Percentiles rank a stretch among this genome's conserved stretches.
phyloP scores from a whole-genome alignment of 371 early-diverging fungal genomes.

The Cokeromyces recurvatus region DNA sequence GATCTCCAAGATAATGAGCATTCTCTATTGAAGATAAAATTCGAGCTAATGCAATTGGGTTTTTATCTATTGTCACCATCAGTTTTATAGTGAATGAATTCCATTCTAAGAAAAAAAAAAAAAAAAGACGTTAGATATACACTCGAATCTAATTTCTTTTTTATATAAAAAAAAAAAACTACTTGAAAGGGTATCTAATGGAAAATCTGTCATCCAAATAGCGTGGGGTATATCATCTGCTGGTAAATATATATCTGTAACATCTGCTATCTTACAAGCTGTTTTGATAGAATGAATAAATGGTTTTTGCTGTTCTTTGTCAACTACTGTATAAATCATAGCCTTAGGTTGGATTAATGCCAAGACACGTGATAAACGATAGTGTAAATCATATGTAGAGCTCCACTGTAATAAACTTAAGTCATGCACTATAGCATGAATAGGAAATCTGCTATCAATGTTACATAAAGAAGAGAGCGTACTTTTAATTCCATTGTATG shows the following conservation, averaged over 20 bases:
- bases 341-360: constrained; percentile 15
- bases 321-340: constrained; percentile 22
- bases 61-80: constrained; percentile 45
- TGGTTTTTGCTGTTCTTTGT: neutral
- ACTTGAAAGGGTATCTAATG: constrained; percentile 47
- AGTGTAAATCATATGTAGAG: neutral
- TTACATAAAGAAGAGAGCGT: constrained; percentile 1
- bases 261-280: constrained; percentile 14
- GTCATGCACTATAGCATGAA: constrained; percentile 17
- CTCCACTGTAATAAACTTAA: constrained; percentile 5
- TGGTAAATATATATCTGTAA: constrained; percentile 40
- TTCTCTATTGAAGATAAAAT: constrained; percentile 34
- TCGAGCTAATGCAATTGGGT: constrained; percentile 48
- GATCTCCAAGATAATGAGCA: constrained; percentile 53
- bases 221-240: constrained; percentile 43
- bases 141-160: neutral
- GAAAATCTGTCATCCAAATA: constrained; percentile 48
- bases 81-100: constrained; percentile 47
- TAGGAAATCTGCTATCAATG: neutral
- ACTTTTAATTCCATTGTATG: neutral
- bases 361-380: constrained; percentile 16
- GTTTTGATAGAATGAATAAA: constrained; percentile 5
- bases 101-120: constrained; percentile 47
- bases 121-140: too few species aligned
- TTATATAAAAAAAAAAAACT: constrained; percentile 10